These are phyloP conservation scores for Candida gorgasii DNA, from an alignment of 805 yeast genomes.

Conservation along the genomic window DNA sequence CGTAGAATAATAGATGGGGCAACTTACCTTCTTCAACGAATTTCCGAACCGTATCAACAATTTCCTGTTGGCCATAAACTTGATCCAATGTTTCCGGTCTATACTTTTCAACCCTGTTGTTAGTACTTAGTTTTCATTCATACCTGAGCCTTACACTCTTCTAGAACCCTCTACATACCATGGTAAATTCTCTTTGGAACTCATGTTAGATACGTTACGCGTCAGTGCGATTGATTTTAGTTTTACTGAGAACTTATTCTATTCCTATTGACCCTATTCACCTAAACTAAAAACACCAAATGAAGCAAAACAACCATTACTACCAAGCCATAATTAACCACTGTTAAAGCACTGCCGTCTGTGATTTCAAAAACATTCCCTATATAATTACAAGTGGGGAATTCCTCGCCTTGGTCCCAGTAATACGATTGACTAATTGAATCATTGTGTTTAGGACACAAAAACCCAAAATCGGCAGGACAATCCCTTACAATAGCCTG, in stretches of 20 bases:
- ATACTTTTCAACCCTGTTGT: slow-evolving; percentile 83
- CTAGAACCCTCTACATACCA: no score
- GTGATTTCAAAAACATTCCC: slow-evolving; percentile 20
- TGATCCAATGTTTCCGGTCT: slow-evolving; percentile 84
- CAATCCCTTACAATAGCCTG: slow-evolving; percentile 78
- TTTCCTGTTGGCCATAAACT: slow-evolving; percentile 87
- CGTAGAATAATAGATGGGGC: slow-evolving; percentile 91
- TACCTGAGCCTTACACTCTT: no score
- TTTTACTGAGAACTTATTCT: not conserved
- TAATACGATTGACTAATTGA: slow-evolving; percentile 43
- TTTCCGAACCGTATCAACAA: slow-evolving; percentile 79
- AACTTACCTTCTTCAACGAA: slow-evolving; percentile 80
- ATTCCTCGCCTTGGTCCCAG: slow-evolving; percentile 34
- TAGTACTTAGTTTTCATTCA: no score
- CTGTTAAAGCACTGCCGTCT: slow-evolving; percentile 3
- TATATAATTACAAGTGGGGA: slow-evolving; percentile 40
- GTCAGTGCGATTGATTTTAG: slow-evolving; percentile 1
- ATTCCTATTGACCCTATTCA: not conserved
- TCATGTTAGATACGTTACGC: slow-evolving; percentile 7
- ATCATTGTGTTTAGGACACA: slow-evolving; percentile 58
- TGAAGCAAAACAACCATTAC: not conserved
- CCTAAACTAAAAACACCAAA: not conserved
- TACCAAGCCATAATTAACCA: slow-evolving; percentile 1
- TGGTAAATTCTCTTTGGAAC: slow-evolving; percentile 52
- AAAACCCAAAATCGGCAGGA: slow-evolving; percentile 72